Evolutionary conservation across 441 rosid species (phyloP).

Genomic region (Arabidopsis lyrata): DNA sequence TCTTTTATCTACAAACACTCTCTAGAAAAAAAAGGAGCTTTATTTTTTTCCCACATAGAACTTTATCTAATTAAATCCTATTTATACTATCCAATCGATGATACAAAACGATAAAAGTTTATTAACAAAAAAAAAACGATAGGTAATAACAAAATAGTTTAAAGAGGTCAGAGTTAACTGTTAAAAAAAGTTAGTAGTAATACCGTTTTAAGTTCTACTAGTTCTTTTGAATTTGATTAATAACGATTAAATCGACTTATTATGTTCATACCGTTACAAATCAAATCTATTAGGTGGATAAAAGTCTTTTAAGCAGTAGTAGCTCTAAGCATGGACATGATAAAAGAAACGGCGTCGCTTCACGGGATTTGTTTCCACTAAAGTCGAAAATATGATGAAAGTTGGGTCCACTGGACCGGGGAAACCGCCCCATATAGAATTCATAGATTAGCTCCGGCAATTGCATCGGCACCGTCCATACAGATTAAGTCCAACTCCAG

Average conservation of each 20-base stretch:
- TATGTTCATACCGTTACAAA: neutral
- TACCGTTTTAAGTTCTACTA: neutral
- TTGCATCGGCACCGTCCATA: slow-evolving; percentile 54
- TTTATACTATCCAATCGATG: neutral
- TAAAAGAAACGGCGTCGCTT: slow-evolving; percentile 26
- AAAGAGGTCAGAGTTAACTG: neutral
- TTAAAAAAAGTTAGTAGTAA: neutral
- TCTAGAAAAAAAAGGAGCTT: neutral
- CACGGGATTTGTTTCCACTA: slow-evolving; percentile 26
- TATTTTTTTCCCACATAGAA: too few species aligned
- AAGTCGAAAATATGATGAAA: slow-evolving; percentile 26
- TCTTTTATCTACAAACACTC: neutral
- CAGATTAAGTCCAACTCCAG: slow-evolving; percentile 38
- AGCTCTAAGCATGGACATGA: neutral
- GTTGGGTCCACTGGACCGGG: slow-evolving; percentile 38
- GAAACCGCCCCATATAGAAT: slow-evolving; percentile 30
- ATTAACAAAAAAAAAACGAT: neutral
- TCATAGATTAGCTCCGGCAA: slow-evolving; percentile 12
- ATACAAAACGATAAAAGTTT: neutral
- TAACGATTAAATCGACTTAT: neutral
- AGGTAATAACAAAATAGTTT: neutral
- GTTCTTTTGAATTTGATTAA: neutral
- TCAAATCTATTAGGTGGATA: neutral
- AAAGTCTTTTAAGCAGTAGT: neutral
- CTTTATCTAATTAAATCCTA: too few species aligned